Conservation (phyloP, 306 rosid genomes). For the Cicer yamashitae region DNA sequence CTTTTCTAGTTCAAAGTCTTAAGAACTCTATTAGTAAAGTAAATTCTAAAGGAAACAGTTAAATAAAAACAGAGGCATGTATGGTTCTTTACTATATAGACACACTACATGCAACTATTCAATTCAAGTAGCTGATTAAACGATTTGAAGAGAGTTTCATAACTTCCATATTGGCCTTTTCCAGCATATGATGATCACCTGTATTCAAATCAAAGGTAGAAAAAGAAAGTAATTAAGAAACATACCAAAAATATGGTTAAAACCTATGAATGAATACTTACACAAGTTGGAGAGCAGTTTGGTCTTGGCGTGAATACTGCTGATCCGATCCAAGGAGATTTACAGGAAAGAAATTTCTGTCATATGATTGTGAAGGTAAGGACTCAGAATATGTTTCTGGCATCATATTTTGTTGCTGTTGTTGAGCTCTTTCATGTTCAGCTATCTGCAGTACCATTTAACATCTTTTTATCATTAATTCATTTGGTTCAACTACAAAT, state of each 20-base stretch:
- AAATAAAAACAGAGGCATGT: conserved; percentile 29
- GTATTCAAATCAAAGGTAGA: conserved; percentile 43
- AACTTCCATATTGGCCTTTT: conserved; percentile 42
- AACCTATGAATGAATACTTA: conserved; percentile 47
- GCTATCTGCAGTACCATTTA: conserved; percentile 61
- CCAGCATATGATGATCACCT: conserved; percentile 42
- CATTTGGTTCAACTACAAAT: background rate
- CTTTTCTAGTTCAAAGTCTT: conserved; percentile 20
- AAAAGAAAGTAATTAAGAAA: background rate
- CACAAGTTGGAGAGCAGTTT: conserved; percentile 83
- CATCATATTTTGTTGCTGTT: conserved; percentile 66
- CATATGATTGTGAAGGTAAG: conserved; percentile 59
- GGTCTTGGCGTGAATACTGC: conserved; percentile 68
- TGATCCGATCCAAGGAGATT: conserved; percentile 61
- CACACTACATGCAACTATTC: conserved; percentile 32
- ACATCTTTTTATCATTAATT: background rate
- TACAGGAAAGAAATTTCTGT: conserved; percentile 64
- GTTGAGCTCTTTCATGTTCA: conserved; percentile 74
- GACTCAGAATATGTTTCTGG: conserved; percentile 54
- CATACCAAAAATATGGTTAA: background rate
- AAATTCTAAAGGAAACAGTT: conserved; percentile 19
- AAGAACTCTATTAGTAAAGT: conserved; percentile 19
- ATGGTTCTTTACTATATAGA: conserved; percentile 16
- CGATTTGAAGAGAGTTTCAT: background rate
- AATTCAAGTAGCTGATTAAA: conserved; percentile 27